A percentile compares a stretch with the other conserved stretches of the same genome.
Evolutionary conservation across 202 grass and related monocot species (phyloP).

Genomic region (Elaeis oleifera): DNA sequence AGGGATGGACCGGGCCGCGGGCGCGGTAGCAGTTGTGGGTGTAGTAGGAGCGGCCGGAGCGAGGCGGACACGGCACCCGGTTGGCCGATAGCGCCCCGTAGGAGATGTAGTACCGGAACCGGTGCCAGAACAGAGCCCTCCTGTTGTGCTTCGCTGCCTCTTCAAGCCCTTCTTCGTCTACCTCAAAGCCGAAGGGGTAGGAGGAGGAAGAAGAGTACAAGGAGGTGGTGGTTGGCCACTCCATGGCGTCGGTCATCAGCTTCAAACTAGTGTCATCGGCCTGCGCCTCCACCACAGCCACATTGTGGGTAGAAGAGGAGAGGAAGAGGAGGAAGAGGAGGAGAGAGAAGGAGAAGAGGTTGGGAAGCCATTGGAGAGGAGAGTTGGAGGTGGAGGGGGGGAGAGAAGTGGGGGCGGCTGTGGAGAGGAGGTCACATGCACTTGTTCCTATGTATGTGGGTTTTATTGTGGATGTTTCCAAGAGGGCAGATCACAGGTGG

Average conservation of each 20-base stretch:
- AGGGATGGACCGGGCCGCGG: conserved; percentile 19
- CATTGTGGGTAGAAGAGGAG: conserved; percentile 8
- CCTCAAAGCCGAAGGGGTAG: conserved; percentile 3
- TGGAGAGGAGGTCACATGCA: too few species aligned
- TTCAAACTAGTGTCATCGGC: background rate
- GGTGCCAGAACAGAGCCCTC: conserved; percentile 12
- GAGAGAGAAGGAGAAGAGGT: background rate
- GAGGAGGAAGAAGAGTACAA: background rate
- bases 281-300: background rate
- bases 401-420: too few species aligned
- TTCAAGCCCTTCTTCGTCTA: background rate
- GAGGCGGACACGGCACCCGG: conserved; percentile 23
- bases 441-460: too few species aligned
- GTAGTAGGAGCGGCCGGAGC: conserved; percentile 29
- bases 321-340: conserved; percentile 1
- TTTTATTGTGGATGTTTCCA: too few species aligned
- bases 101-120: conserved; percentile 22
- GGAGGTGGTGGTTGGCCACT: conserved; percentile 1
- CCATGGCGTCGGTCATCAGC: background rate
- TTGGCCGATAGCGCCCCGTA: conserved; percentile 26
- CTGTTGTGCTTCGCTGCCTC: background rate
- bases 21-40: conserved; percentile 27
- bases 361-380: background rate
- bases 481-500: too few species aligned
- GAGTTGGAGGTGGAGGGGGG: too few species aligned